Base-by-base conservation (phyloP, 106 monocot species). In the Ottelia alismoides region DNA sequence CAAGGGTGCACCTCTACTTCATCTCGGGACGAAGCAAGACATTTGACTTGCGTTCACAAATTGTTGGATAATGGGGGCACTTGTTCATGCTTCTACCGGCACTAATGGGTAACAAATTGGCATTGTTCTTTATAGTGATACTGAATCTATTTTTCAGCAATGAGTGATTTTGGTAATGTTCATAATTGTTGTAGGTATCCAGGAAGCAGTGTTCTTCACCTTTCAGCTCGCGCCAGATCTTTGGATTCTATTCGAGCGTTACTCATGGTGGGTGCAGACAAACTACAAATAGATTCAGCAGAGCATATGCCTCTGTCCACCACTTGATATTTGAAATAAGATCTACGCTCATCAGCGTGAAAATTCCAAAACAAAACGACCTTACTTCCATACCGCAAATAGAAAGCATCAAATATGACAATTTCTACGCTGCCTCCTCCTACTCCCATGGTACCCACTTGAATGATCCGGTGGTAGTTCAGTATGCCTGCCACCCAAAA, bases 191-290 rank as follows among this genome's bases (percentile, higher is more conserved):
- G 52, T 67, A 85, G 88, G 18, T 89, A 18, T 31, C 85, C 96
- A 0, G 96, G 96, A n/a, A 96, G 89, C 64, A 85, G 89, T 4
- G 72, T 85, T 4, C 79, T 96, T 47, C 96, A 96, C 54, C 67
- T 89, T 70, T 88, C 96, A 1, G 96, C 96, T 45, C 78, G 85
- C 11, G 78, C 82, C 2, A 89, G 96, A 23, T 81, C 73, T 58
- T 53, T 89, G 66, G 89, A 85, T 49, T 96, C 79, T 51, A 64
- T 96, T 21, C 76, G 96, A 19, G 76, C 83, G 48, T 74, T 96
- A 65, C 85, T 96, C 10, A 71, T 85, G n/a, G 81, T 88, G 85
- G 96, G 96, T 11, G 96, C 89, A 55, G 88, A 96, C 70, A 80
- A 89, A 22, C 75, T 80, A 60, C 84, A 81, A 27, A 78, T 64